A percentile compares a stretch with the other conserved stretches of the same genome.
Conservation (phyloP, 2,329 filamentous ascomycete species). For the Fusarium verrucosum region DNA sequence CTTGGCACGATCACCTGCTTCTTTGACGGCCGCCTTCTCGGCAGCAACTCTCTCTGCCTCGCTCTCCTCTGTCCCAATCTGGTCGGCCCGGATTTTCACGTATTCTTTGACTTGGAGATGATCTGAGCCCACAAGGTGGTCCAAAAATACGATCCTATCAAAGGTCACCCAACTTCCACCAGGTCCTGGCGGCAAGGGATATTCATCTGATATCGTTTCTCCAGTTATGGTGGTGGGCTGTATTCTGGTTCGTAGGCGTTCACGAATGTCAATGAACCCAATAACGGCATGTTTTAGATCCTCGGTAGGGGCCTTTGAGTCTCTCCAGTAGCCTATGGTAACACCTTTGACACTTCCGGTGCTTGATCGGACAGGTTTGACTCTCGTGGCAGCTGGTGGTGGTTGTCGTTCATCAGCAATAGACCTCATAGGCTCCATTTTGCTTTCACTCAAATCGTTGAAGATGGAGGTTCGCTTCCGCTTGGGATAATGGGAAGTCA, state of each 20-base stretch:
- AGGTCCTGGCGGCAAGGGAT: conserved; percentile 64
- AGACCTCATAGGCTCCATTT: conserved; percentile 52
- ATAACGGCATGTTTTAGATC: conserved; percentile 66
- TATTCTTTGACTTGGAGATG: conserved; percentile 70
- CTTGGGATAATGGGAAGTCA: conserved; percentile 59
- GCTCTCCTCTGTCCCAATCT: conserved; percentile 51
- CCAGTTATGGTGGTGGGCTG: conserved; percentile 60
- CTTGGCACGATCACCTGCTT: conserved; percentile 58
- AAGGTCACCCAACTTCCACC: conserved; percentile 73
- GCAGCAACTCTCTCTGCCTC: conserved; percentile 52
- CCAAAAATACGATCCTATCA: conserved; percentile 66
- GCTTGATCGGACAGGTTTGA: conserved; percentile 45
- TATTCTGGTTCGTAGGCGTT: conserved; percentile 68
- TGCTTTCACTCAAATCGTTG: conserved; percentile 60
- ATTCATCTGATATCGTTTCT: conserved; percentile 56
- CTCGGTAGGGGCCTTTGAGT: conserved; percentile 61
- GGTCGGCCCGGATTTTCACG: conserved; percentile 62
- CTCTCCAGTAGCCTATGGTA: conserved; percentile 68
- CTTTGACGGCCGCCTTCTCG: conserved; percentile 56
- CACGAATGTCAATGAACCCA: conserved; percentile 69
- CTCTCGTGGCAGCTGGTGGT: conserved; percentile 32
- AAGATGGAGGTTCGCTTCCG: conserved; percentile 64
- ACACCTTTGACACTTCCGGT: conserved; percentile 56
- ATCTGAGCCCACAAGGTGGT: conserved; percentile 64
- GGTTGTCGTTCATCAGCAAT: conserved; percentile 47